These are phyloP conservation scores for Kodamaea ohmeri DNA, from an alignment of 1,139 yeast species.

Conservation along the genomic window DNA sequence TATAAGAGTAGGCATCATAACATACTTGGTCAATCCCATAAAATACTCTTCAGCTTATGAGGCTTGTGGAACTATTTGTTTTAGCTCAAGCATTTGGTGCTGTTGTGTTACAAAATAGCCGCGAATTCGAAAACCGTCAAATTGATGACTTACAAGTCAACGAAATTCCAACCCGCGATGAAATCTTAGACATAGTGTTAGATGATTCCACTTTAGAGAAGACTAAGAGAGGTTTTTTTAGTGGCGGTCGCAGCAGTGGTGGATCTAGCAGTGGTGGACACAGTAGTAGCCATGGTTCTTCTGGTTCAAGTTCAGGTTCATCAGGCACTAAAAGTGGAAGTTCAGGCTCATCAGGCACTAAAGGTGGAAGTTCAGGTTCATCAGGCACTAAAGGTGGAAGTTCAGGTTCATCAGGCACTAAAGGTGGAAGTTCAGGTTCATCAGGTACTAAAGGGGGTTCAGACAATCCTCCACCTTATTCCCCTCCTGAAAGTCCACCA, in stretches of 20 bases:
- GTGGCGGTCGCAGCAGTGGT: not conserved
- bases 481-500: not conserved
- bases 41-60: not conserved
- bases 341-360: not conserved
- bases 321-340: too few relatives aligned
- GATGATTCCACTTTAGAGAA: not conserved
- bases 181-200: not conserved
- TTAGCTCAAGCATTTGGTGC: not conserved
- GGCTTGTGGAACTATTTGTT: not conserved
- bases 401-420: conserved; percentile 1
- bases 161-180: not conserved
- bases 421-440: not conserved
- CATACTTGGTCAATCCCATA: not conserved
- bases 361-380: not conserved
- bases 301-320: not conserved
- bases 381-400: not conserved
- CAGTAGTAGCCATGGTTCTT: not conserved
- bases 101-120: not conserved
- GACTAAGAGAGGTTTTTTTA: too few relatives aligned
- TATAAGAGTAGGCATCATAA: not conserved
- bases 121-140: not conserved
- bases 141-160: not conserved
- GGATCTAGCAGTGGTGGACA: not conserved
- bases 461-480: not conserved
- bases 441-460: not conserved